Base-by-base conservation (phyloP, 129 eudicot species). In the Gnaphalium uliginosum region DNA sequence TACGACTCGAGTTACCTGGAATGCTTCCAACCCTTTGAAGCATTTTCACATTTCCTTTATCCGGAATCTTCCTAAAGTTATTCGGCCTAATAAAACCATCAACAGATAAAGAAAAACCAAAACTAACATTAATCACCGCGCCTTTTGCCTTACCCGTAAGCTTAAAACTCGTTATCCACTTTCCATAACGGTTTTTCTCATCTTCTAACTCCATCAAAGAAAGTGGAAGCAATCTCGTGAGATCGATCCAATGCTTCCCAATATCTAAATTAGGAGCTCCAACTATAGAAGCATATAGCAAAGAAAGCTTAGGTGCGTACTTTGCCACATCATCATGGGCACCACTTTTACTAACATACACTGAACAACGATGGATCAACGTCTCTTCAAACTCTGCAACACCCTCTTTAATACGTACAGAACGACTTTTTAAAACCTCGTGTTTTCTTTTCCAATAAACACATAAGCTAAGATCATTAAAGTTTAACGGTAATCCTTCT, bases 111-210 rank as follows among this genome's bases (percentile, higher is more conserved):
- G 89, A 83, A 83, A 87, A 89, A 48, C 87, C 96, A 21, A 89
- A 81, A 76, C 89, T 89, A 74, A 89, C 92, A 83, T 87, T 86
- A 33, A 89, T 77, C 5, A 67, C 83, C 32, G 88, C 96, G 29
- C 96, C 96, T 76, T 87, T 83, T 43, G 96, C 96, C 88, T 73
- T 87, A 13, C 96, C 92, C 23, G 81, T 60, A 39, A 89, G 92
- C 83, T 89, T 85, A 74, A 89, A 87, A 73, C 88, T 85, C 19
- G 96, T 89, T 21, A 84, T 74, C 92, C 92, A 87, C 71, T 81
- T 87, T 26, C 90, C 96, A 19, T 82, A 78, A 67, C 85, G 76
- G 48, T 84, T 84, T 66, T 76, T 83, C 25, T 83, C 88, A 67
- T 85, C 92, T 78, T 86, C 86, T 75, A 86, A 81, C 54, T 82